Base-by-base conservation (phyloP, 225 moss, liverwort and hornwort genomes). In the Lunularia cruciata region DNA sequence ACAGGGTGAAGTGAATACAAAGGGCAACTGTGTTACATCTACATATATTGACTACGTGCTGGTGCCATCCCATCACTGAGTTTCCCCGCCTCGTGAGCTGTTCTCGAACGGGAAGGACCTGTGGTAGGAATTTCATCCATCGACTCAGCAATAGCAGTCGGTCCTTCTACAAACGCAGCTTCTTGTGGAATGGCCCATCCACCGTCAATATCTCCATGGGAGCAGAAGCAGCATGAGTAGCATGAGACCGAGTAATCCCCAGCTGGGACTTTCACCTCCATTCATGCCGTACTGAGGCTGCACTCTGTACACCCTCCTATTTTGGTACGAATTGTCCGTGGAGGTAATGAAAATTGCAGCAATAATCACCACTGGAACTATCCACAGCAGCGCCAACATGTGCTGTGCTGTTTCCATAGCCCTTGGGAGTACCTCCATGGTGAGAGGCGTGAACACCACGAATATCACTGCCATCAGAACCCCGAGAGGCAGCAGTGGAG, bases 221-320 rank as follows among this genome's bases (percentile, higher is more conserved):
- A 80, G 68, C 43, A 80, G 38, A 15, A 80, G 33, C 25, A 80
- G 43, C 76, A 80, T 32, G 38, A 80, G 48, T 0, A 80, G 75
- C 72, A 80, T 72, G 4, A 80, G 76, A 5, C 80, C 75, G 20
- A 80, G 58, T 18, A 76, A 25, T 0, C 80, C 80, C 80, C 80
- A 80, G 57, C 73, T 76, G 5, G 76, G 76, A 13, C 80, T 57
- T 15, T 80, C 80, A 6, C 72, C 72, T 11, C 72, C 72, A 22
- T 76, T 68, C 23, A 52, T 40, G 12, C 46, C 22, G 9, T 70
- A 11, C 30, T 52, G 53, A 19, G 57, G 57, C 33, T 56, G 45
- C 25, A 67, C 23, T 57, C 73, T 63, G 49, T 73, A 78, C 12
- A 47, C 46, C 20, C 63, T 73, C 58, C 67, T 55, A 16, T 35